Evolutionary conservation across 164 flowering plant genomes (phyloP), one percentile per base, ranked within the genome.

Genomic region (Annona cherimola): DNA sequence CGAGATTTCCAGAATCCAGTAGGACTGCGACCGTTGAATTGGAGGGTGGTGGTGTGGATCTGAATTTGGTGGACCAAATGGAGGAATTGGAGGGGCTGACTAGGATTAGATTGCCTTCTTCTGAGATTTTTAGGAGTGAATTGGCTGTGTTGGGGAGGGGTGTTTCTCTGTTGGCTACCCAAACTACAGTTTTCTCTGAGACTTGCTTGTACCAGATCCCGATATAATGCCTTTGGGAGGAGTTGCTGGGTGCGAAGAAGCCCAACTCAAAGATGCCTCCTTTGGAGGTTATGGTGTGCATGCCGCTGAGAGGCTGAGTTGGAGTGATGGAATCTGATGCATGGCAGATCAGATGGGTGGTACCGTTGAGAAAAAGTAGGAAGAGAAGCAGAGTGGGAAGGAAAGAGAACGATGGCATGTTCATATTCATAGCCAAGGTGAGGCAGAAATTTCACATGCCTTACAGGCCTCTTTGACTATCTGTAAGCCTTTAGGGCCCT

Each of bases 201-300:
- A 40, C 2, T 68, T 50, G 16, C 50, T 71, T 74, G 46, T 76
- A 76, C 79, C 79, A 79, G 19, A 76, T 79, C 39, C 82, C 82
- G 3, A 79, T 71, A 59, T 79, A 79, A 35, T 76, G 71, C 68
- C 66, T 71, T 1, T 45, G 62, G 16, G 71, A 76, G 6, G 35
- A 26, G 35, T 70, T 71, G 64, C 77, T 79, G 50, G 82, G 79
- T 18, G 59, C 68, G 77, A 79, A 79, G 73, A 74, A 79, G 50
- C 82, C 82, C 67, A 79, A 75, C 65, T 72, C 79, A 73, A 72
- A 76, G 41, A 43, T 60, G 0, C 73, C 79, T 63, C 60, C 35
- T 26, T 26, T 26, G 35, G 79, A 76, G 50, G 62, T 41, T 41
- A 76, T 69, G 54, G 75, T 76, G 16, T 73, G 69, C 45, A 59